Percentiles rank a stretch among this genome's conserved stretches.
Evolutionary conservation across 169 alveolate species (phyloP).

Genomic region (Cryptosporidium baileyi): DNA sequence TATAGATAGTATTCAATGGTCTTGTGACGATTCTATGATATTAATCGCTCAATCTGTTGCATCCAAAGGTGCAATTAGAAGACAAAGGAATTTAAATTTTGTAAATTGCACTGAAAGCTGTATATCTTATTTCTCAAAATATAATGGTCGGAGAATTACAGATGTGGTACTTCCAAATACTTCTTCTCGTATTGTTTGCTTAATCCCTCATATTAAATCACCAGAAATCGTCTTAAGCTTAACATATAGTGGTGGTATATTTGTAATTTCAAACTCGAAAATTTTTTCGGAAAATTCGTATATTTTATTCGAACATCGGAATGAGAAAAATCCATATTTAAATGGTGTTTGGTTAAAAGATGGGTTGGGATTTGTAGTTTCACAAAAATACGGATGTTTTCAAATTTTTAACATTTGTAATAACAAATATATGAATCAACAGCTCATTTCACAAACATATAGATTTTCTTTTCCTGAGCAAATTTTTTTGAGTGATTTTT

Average conservation of each 20-base stretch:
- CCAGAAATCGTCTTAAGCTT: slow-evolving; percentile 21
- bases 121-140: slow-evolving; percentile 46
- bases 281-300: background rate
- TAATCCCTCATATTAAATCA: slow-evolving; percentile 13
- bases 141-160: background rate
- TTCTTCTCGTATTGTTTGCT: slow-evolving; percentile 15
- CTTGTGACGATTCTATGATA: slow-evolving; percentile 52
- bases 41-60: slow-evolving; percentile 38
- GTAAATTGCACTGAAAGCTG: slow-evolving; percentile 44
- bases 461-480: slow-evolving; percentile 45
- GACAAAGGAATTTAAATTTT: slow-evolving; percentile 5
- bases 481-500: slow-evolving; percentile 46
- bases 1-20: slow-evolving; percentile 62
- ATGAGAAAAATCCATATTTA: slow-evolving; percentile 48
- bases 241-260: slow-evolving; percentile 41
- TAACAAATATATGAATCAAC: background rate
- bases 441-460: slow-evolving; percentile 18
- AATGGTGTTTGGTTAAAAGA: slow-evolving; percentile 34
- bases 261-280: slow-evolving; percentile 5
- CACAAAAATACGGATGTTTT: slow-evolving; percentile 58
- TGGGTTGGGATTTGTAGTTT: slow-evolving; percentile 59
- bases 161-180: slow-evolving; percentile 66
- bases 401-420: slow-evolving; percentile 26
- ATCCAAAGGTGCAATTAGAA: background rate
- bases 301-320: slow-evolving; percentile 14